Evolutionary conservation across 805 yeast species (phyloP), one percentile per base, ranked within the genome.

Genomic region (Cyberlindnera galapagoensis): DNA sequence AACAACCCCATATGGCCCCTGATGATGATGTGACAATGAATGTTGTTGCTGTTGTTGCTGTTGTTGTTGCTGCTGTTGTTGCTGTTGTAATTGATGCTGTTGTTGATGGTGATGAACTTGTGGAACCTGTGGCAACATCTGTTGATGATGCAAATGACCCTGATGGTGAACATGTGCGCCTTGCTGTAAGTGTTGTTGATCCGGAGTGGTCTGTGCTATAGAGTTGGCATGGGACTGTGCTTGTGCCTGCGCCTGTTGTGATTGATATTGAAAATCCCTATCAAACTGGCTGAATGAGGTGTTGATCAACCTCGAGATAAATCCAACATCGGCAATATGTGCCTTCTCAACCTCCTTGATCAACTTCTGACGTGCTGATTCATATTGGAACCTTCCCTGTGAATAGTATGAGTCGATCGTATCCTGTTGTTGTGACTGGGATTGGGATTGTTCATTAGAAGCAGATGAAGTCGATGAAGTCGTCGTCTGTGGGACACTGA

Each of bases 381-480:
- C 46, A 31, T 44, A 48, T 20, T 46, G 52, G 20, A 49, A 42
- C 21, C 46, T 34, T 16, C 46, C 46, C 10, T 49, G 43, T n/a
- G n/a, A n/a, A n/a, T n/a, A n/a, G n/a, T n/a, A n/a, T n/a, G n/a
- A n/a, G n/a, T n/a, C n/a, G n/a, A n/a, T n/a, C n/a, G n/a, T n/a
- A n/a, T n/a, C n/a, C n/a, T n/a, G n/a, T n/a, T n/a, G n/a, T n/a
- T n/a, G n/a, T n/a, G n/a, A n/a, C n/a, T n/a, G n/a, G n/a, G n/a
- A n/a, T n/a, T n/a, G n/a, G n/a, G n/a, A n/a, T n/a, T n/a, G n/a
- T n/a, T n/a, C n/a, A n/a, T n/a, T n/a, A n/a, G n/a, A n/a, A n/a
- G n/a, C n/a, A n/a, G n/a, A n/a, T n/a, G n/a, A n/a, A n/a, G n/a
- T n/a, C n/a, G n/a, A n/a, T n/a, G n/a, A n/a, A n/a, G n/a, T n/a